Conservation (phyloP, 1,284 basidiomycete genomes). For the Austropuccinia psidii region DNA sequence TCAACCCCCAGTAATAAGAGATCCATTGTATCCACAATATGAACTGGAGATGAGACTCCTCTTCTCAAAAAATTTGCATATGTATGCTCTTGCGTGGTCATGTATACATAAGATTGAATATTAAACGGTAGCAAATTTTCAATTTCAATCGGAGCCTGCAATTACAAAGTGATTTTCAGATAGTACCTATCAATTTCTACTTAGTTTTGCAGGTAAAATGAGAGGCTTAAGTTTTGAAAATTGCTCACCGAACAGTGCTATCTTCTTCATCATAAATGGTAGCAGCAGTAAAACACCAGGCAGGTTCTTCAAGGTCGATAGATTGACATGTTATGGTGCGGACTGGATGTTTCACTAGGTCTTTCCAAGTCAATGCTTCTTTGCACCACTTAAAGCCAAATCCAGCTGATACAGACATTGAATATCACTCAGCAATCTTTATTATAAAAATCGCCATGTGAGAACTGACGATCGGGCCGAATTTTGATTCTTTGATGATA, state of each 20-base stretch:
- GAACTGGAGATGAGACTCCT: constrained; percentile 92
- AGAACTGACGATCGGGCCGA: too few species aligned
- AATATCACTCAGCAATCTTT: too few species aligned
- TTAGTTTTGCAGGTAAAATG: neutral
- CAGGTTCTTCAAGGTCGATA: constrained; percentile 69
- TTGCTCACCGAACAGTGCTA: constrained; percentile 14
- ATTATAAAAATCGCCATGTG: too few species aligned
- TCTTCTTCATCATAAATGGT: constrained; percentile 33
- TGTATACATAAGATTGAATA: too few species aligned
- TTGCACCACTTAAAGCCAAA: constrained; percentile 60
- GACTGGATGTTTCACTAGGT: constrained; percentile 67
- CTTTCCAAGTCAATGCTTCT: constrained; percentile 78
- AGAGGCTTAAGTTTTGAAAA: neutral
- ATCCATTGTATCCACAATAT: constrained; percentile 91
- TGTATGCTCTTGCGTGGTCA: too few species aligned
- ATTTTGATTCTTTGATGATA: too few species aligned
- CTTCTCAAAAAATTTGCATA: constrained; percentile 87
- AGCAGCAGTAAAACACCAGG: constrained; percentile 83
- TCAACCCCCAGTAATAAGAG: constrained; percentile 84
- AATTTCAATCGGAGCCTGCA: constrained; percentile 55
- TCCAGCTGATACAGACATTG: neutral
- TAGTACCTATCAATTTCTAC: constrained; percentile 23
- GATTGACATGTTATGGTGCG: constrained; percentile 82
- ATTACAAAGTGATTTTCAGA: constrained; percentile 28
- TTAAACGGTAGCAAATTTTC: constrained; percentile 96